Evolutionary conservation across 257 asterid species (phyloP).

Genomic region (Ocimum tenuiflorum): DNA sequence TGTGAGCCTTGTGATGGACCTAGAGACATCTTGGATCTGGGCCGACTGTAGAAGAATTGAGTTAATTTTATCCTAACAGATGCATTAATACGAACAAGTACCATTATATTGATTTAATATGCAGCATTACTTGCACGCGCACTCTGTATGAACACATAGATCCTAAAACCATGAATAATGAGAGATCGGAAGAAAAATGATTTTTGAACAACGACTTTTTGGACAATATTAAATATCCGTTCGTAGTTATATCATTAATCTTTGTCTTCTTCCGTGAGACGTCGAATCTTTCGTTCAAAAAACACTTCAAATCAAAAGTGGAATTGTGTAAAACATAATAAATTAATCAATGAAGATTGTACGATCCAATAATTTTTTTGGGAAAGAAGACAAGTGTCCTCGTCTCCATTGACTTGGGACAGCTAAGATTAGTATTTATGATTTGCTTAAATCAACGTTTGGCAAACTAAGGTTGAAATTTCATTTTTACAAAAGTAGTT

Average conservation of each 20-base stretch:
- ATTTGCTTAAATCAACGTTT: conserved; percentile 37
- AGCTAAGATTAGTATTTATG: conserved; percentile 34
- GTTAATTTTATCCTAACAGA: no score
- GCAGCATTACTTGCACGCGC: conserved; percentile 16
- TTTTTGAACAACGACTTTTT: conserved; percentile 8
- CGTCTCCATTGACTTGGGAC: conserved; percentile 37
- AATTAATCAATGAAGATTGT: conserved; percentile 21
- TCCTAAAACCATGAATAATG: neutral
- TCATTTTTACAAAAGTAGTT: neutral
- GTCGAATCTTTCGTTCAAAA: conserved; percentile 38
- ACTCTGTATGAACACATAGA: conserved; percentile 1
- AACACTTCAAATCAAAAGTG: conserved; percentile 20
- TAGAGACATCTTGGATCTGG: no score
- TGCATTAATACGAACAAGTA: no score
- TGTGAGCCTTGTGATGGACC: no score
- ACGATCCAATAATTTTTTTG: conserved; percentile 20
- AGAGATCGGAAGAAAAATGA: neutral
- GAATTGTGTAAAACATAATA: neutral
- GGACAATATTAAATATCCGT: neutral
- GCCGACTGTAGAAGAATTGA: no score
- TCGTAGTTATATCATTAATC: conserved; percentile 14
- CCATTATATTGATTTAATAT: neutral
- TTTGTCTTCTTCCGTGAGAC: conserved; percentile 46
- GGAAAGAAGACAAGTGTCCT: conserved; percentile 43
- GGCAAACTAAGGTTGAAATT: conserved; percentile 38